Evolutionary conservation across 768 basidiomycete species (phyloP).

Genomic region (Auricularia cornea): DNA sequence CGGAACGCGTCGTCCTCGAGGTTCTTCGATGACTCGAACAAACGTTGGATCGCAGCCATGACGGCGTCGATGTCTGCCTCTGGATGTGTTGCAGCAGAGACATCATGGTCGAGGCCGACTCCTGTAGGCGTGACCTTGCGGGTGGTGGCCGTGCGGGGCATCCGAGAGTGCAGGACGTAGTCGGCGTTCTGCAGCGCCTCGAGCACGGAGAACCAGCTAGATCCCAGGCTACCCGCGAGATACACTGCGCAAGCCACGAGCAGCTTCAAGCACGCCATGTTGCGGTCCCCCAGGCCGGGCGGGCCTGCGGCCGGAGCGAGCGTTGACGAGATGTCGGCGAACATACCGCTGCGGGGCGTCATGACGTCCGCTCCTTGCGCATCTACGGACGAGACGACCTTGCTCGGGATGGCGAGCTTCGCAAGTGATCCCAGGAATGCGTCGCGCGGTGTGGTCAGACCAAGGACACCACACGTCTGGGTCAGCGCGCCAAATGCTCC

Average conservation of each 20-base stretch:
- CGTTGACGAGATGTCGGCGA: conserved; percentile 50
- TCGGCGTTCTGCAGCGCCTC: conserved; percentile 93
- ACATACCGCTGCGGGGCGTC: conserved; percentile 51
- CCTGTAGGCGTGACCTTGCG: conserved; percentile 3
- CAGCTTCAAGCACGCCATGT: conserved; percentile 83
- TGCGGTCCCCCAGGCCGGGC: conserved; percentile 79
- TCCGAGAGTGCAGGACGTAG: conserved; percentile 67
- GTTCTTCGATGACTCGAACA: conserved; percentile 82
- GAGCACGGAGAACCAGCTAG: conserved; percentile 86
- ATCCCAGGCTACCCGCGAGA: conserved; percentile 77
- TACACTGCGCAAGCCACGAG: conserved; percentile 69
- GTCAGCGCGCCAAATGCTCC: conserved; percentile 77
- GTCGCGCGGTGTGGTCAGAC: conserved; percentile 77
- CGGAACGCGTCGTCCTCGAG: conserved; percentile 77
- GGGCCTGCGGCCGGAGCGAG: conserved; percentile 52
- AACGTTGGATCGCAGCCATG: conserved; percentile 61
- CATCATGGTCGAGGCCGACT: conserved; percentile 45
- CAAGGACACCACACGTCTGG: conserved; percentile 84
- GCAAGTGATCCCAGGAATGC: conserved; percentile 86
- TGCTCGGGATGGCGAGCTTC: conserved; percentile 87
- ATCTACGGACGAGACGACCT: conserved; percentile 81
- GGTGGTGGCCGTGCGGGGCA: conserved; percentile 22
- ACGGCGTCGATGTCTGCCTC: conserved; percentile 74
- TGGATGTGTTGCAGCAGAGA: conserved; percentile 12
- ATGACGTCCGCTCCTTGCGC: conserved; percentile 34